Base-by-base conservation (phyloP, 306 rosid species). In the Lathyrus sativus region DNA sequence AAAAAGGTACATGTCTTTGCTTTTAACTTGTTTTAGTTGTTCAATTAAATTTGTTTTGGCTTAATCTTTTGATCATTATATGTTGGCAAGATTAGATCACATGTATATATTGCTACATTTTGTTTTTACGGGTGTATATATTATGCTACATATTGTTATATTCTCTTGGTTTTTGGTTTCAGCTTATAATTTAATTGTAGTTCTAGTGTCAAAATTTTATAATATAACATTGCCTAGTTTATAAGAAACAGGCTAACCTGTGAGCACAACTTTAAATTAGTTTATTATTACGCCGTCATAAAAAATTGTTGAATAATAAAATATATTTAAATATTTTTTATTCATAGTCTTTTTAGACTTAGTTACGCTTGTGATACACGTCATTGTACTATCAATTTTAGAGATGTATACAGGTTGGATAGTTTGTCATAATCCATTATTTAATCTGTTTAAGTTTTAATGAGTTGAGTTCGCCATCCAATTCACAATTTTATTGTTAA, bases 1-100 rank as follows among this genome's bases (percentile, higher is more conserved):
- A 72, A 13, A 82, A 68, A 72, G 84, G 81, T 80, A 71, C 56
- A 62, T 56, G 50, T 0, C 0, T 46, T 75, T 51, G 0, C 0
- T 46, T 75, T 51, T 24, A 7, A 22, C 73, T 66, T 41, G 1
- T 5, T 33, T 48, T 11, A 38, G 4, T 19, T 31, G 7, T 33
- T 12, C 41, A 14, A 9, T 42, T 11, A 8, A 4, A 15, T n/a
- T 39, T 31, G 7, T 31, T 39, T 73, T 2, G 13, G 8, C 24
- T 35, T 2, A 6, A 41, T 13, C 3, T 54, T 73, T 73, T 53
- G 26, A 29, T 43, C 37, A 13, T 24, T 24, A 24, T 28, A 69
- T 18, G 24, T 54, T 43, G 5, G 43, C 29, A 18, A 22, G 28
- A 26, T 55, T 12, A 28, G 7, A 50, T 49, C 41, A 24, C 53